A percentile compares a stretch with the other conserved stretches of the same genome.
phyloP scores from a whole-genome alignment of 768 basidiomycete species.

The Cystofilobasidium bisporidii region DNA sequence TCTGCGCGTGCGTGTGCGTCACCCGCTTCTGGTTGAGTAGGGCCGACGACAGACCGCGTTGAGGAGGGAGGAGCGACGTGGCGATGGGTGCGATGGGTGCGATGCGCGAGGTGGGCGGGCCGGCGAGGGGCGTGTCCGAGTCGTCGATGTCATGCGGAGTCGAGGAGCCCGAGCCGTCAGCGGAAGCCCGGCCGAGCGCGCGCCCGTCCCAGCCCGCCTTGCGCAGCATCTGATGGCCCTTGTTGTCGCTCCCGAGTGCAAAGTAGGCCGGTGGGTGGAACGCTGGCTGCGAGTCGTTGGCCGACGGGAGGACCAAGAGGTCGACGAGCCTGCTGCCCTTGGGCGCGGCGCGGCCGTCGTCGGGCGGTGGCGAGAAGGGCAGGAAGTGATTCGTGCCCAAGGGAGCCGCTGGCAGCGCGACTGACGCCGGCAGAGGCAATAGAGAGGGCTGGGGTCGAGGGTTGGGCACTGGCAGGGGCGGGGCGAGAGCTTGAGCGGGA shows the following conservation, averaged over 20 bases:
- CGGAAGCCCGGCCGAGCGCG: background rate
- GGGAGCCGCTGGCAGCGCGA: background rate
- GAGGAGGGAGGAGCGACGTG: background rate
- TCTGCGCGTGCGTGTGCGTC: background rate
- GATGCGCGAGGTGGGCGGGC: background rate
- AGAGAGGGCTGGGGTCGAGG: background rate
- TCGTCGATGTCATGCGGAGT: too few relatives aligned
- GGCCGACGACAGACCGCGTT: background rate
- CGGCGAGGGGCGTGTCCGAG: too few relatives aligned
- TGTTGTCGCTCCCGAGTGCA: background rate
- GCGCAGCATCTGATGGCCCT: background rate
- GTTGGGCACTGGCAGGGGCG: background rate
- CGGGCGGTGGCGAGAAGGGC: background rate
- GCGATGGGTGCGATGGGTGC: background rate
- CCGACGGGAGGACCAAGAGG: background rate
- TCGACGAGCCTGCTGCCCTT: background rate
- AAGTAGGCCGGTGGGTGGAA: slow-evolving; percentile 9
- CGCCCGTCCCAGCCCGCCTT: background rate
- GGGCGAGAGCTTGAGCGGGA: background rate
- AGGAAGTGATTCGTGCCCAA: background rate
- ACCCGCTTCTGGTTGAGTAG: background rate
- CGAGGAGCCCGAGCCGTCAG: background rate
- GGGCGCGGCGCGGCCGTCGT: too few relatives aligned
- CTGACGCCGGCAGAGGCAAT: background rate
- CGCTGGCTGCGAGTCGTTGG: background rate